Conservation (phyloP, 306 rosid genomes). For the Malus fusca region DNA sequence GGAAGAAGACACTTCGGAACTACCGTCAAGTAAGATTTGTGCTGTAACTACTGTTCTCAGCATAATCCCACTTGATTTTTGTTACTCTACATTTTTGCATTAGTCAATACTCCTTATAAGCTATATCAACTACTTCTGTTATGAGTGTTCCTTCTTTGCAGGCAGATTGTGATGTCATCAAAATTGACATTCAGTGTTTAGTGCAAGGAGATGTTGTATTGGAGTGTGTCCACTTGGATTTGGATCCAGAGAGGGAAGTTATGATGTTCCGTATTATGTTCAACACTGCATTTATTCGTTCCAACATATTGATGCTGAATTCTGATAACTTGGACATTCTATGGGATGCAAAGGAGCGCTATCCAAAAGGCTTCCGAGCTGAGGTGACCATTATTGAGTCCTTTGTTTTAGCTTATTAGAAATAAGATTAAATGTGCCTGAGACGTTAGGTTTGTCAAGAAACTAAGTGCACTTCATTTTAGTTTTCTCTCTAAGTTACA, state of each 20-base stretch:
- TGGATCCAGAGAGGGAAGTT: slow-evolving; percentile 86
- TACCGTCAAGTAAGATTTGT: slow-evolving; percentile 55
- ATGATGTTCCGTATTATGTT: slow-evolving; percentile 98
- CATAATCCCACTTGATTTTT: slow-evolving; percentile 9
- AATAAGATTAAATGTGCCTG: background rate
- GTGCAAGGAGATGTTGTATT: slow-evolving; percentile 99
- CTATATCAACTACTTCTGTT: slow-evolving; percentile 12
- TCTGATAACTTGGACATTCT: slow-evolving; percentile 87
- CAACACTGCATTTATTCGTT: slow-evolving; percentile 88
- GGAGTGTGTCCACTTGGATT: slow-evolving; percentile 92
- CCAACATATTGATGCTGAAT: slow-evolving; percentile 79
- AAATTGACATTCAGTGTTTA: slow-evolving; percentile 88
- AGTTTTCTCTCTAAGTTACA: background rate
- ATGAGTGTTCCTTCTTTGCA: slow-evolving; percentile 36
- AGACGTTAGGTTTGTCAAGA: background rate
- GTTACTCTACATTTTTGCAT: background rate
- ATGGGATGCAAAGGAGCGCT: slow-evolving; percentile 90
- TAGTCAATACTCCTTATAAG: background rate
- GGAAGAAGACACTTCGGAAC: slow-evolving; percentile 66
- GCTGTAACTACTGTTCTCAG: background rate
- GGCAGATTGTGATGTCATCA: slow-evolving; percentile 94
- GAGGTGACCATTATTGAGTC: slow-evolving; percentile 55
- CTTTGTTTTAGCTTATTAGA: slow-evolving; percentile 3
- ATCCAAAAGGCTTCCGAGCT: slow-evolving; percentile 84
- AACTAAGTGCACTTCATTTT: background rate